Evolutionary conservation across 495 filamentous ascomycete species (phyloP).

Genomic region (Xylaria telfairii): DNA sequence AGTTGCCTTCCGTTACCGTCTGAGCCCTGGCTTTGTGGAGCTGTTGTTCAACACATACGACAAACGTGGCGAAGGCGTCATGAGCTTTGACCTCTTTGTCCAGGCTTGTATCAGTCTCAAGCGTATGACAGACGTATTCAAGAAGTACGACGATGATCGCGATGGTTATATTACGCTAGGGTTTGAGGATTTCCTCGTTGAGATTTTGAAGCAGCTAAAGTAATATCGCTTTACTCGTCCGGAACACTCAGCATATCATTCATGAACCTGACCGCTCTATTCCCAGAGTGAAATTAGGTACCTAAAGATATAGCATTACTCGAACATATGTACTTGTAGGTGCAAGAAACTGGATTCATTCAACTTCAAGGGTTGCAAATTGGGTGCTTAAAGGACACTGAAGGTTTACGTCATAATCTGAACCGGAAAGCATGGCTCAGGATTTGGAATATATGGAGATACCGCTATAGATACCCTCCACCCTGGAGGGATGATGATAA

Average conservation of each 20-base stretch:
- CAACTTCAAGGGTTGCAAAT: background rate
- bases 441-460: background rate
- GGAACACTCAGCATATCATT: background rate
- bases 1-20: conserved; percentile 91
- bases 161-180: conserved; percentile 89
- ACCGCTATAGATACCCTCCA: conserved; percentile 15
- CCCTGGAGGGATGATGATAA: background rate
- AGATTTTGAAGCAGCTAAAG: conserved; percentile 58
- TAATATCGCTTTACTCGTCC: conserved; percentile 24
- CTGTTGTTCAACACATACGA: conserved; percentile 75
- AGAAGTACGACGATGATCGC: conserved; percentile 96
- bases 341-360: background rate
- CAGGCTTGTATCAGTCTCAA: conserved; percentile 96
- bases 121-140: conserved; percentile 99
- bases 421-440: background rate
- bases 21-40: conserved; percentile 80
- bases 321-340: conserved; percentile 10
- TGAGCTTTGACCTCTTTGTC: conserved; percentile 97
- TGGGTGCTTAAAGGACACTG: background rate
- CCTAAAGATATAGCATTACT: background rate
- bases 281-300: background rate
- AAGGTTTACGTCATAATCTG: background rate
- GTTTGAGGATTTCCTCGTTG: conserved; percentile 81
- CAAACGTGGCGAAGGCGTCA: conserved; percentile 66
- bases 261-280: background rate